A percentile compares a stretch with the other conserved stretches of the same genome.
Conservation (phyloP, 495 filamentous ascomycete species). For the Cercophora sp. region DNA sequence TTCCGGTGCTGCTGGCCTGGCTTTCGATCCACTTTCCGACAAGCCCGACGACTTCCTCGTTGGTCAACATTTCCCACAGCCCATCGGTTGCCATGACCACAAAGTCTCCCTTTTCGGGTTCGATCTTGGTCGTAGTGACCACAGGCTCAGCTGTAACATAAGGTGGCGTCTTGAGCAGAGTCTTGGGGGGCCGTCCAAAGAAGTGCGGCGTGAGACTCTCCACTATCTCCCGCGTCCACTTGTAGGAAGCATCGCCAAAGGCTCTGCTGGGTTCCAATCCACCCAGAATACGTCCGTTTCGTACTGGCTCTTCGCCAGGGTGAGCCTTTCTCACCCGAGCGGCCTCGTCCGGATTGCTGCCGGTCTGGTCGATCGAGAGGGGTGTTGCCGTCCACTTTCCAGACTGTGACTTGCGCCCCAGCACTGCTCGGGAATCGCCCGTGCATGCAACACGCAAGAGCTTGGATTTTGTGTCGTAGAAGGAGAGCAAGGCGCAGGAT, state of each 20-base stretch:
- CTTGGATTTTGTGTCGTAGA: constrained; percentile 85
- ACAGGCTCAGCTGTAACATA: constrained; percentile 98
- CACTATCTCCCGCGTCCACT: constrained; percentile 84
- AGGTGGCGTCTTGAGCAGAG: constrained; percentile 81
- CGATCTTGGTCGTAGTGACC: constrained; percentile 90
- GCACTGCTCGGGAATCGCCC: constrained; percentile 88
- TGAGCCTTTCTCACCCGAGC: constrained; percentile 78
- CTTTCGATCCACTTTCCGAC: constrained; percentile 95
- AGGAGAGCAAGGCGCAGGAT: constrained; percentile 91
- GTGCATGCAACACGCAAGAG: constrained; percentile 88
- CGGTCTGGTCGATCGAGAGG: constrained; percentile 90
- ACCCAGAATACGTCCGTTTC: constrained; percentile 85
- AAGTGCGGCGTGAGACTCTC: constrained; percentile 75
- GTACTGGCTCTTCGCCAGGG: constrained; percentile 77
- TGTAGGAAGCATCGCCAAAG: constrained; percentile 95
- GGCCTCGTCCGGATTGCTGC: constrained; percentile 76
- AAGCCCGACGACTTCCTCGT: constrained; percentile 94
- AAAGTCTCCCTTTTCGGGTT: constrained; percentile 89
- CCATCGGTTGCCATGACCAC: constrained; percentile 96
- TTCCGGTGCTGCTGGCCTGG: constrained; percentile 45
- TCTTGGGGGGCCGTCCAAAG: constrained; percentile 71
- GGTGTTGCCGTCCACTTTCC: constrained; percentile 93
- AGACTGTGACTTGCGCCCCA: constrained; percentile 69
- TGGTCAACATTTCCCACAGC: constrained; percentile 98
- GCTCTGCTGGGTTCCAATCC: constrained; percentile 88